A percentile compares a stretch with the other conserved stretches of the same genome.
Evolutionary conservation across 352 stramenopile genomes (phyloP).

Genomic region (Albugo laibachii): DNA sequence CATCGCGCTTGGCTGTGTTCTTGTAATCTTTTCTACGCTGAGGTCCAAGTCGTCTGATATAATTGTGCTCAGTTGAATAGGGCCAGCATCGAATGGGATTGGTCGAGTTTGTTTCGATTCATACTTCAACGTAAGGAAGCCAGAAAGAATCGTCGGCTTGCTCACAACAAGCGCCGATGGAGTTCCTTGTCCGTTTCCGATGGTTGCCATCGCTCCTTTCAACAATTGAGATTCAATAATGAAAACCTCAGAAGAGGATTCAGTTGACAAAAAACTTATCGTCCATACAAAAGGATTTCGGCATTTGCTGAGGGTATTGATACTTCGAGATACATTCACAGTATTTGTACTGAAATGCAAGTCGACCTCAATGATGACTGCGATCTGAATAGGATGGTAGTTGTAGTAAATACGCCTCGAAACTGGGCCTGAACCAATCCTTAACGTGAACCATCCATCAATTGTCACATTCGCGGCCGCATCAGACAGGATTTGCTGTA

Average conservation of each 20-base stretch:
- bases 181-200: conserved; percentile 32
- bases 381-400: conserved; percentile 40
- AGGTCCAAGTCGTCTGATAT: conserved; percentile 42
- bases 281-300: conserved; percentile 47
- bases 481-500: conserved; percentile 53
- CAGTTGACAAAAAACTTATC: conserved; percentile 55
- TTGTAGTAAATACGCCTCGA: conserved; percentile 43
- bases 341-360: conserved; percentile 42
- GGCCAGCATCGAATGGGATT: conserved; percentile 37
- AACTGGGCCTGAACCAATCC: conserved; percentile 24
- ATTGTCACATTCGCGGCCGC: conserved; percentile 39
- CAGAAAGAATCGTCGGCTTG: conserved; percentile 33
- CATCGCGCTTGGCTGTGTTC: conserved; percentile 18
- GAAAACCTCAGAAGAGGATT: conserved; percentile 31
- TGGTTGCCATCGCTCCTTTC: conserved; percentile 22
- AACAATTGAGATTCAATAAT: conserved; percentile 16
- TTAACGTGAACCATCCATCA: conserved; percentile 52
- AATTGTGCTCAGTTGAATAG: conserved; percentile 30
- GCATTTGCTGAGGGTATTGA: conserved; percentile 57
- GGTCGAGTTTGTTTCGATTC: conserved; percentile 33
- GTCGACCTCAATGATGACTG: conserved; percentile 50
- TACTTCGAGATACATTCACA: conserved; percentile 24
- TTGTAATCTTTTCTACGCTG: conserved; percentile 27
- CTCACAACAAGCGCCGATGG: conserved; percentile 23
- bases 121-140: conserved; percentile 43